Evolutionary conservation across 129 eudicot genomes (phyloP), one percentile per base, ranked within the genome.

Genomic region (Helichrysum umbraculigerum): DNA sequence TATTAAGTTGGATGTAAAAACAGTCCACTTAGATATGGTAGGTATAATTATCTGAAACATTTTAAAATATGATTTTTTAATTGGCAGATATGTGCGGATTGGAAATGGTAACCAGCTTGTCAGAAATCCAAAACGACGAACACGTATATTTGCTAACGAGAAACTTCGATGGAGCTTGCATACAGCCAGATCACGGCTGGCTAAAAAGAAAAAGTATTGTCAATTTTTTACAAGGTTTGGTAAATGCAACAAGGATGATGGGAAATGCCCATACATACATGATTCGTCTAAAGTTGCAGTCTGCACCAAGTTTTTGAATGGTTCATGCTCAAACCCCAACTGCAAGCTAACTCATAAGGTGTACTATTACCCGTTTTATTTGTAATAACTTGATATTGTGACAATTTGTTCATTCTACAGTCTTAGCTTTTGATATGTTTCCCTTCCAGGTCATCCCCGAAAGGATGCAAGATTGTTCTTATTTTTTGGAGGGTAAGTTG

Each of bases 161-260:
- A 94, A 89, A 79, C 93, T 94, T 61, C 82, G 97, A 57, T 94
- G 98, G 98, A 94, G 98, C 83, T 89, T 94, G 90, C 97, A 92
- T 77, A 94, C 93, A 64, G 98, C 93, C 76, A 87, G 98, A 78
- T 68, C 89, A 75, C 86, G 97, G 56, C 85, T 86, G 87, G 96
- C 93, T 35, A 91, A 84, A 81, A 94, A 91, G 87, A 91, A 71
- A 68, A 91, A 85, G 80, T 94, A 84, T 74, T 94, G 98, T 68
- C 98, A 88, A 63, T 91, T 91, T 54, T 94, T 94, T 76, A 94
- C 98, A 33, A 87, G 96, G 87, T 94, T 91, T 81, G 98, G 98
- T 42, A 89, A 91, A 78, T 94, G 98, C 86, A 89, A 89, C 87
- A 94, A 91, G 84, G 92, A 85, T 69, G 93, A 85, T 66, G 97